Conservation (phyloP, 1,139 yeast genomes). For the Nakaseomyces uthaithaninus region DNA sequence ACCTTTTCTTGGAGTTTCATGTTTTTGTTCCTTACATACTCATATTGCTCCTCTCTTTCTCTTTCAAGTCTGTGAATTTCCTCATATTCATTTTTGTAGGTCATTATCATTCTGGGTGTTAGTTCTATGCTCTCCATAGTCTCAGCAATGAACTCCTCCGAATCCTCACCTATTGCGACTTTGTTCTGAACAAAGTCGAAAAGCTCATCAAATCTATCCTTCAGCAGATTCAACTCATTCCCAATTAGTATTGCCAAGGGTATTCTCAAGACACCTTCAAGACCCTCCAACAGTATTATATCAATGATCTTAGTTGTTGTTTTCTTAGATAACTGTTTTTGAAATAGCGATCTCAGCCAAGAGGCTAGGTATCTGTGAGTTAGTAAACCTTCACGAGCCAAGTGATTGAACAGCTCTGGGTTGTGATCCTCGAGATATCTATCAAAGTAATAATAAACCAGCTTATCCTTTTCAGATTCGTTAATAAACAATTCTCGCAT, state of each 20-base stretch:
- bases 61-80: conserved; percentile 64
- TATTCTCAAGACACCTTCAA: conserved; percentile 73
- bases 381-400: conserved; percentile 67
- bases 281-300: conserved; percentile 78
- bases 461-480: conserved; percentile 82
- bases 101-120: conserved; percentile 59
- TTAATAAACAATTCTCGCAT: conserved; percentile 66
- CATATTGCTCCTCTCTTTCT: conserved; percentile 63
- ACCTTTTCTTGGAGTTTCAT: conserved; percentile 69
- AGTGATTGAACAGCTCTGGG: conserved; percentile 54
- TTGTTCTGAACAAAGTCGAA: conserved; percentile 48
- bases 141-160: conserved; percentile 69
- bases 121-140: conserved; percentile 60
- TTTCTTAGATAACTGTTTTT: conserved; percentile 63
- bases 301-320: conserved; percentile 80
- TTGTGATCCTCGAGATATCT: conserved; percentile 51
- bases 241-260: conserved; percentile 68
- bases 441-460: conserved; percentile 78
- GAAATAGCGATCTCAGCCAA: conserved; percentile 6
- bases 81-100: conserved; percentile 65
- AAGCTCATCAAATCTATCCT: conserved; percentile 64
- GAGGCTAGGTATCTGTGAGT: conserved; percentile 4
- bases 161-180: conserved; percentile 39
- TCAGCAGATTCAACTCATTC: conserved; percentile 51
- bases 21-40: conserved; percentile 53